A percentile compares a stretch with the other conserved stretches of the same genome.
These are phyloP conservation scores for Pezicula carpinea DNA, from an alignment of 2,329 filamentous ascomycete genomes.

Conservation along the genomic window DNA sequence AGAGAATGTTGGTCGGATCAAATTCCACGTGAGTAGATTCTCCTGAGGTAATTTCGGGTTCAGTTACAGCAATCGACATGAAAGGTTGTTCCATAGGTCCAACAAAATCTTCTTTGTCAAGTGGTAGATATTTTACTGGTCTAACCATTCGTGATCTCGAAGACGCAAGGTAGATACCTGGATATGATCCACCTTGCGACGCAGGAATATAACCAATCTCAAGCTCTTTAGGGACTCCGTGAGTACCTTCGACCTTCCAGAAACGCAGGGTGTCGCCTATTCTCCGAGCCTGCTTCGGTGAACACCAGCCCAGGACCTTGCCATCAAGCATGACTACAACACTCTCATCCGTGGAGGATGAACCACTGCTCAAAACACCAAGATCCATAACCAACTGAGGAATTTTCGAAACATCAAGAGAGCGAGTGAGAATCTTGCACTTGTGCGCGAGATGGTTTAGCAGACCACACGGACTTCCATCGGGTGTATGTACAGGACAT, in stretches of 20 bases:
- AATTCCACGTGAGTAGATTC: slow-evolving; percentile 91
- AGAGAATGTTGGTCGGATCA: slow-evolving; percentile 92
- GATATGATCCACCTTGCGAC: slow-evolving; percentile 89
- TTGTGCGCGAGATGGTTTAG: slow-evolving; percentile 95
- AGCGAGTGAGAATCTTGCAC: slow-evolving; percentile 78
- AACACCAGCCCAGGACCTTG: slow-evolving; percentile 83
- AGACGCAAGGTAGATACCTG: slow-evolving; percentile 90
- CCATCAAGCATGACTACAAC: slow-evolving; percentile 90
- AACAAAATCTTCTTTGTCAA: slow-evolving; percentile 82
- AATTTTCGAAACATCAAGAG: slow-evolving; percentile 69
- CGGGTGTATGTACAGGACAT: slow-evolving; percentile 94
- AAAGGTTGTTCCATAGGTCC: slow-evolving; percentile 95
- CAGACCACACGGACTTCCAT: slow-evolving; percentile 90
- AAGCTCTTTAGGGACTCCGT: slow-evolving; percentile 74
- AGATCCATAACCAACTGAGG: slow-evolving; percentile 72
- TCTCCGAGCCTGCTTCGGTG: slow-evolving; percentile 72
- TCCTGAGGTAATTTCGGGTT: slow-evolving; percentile 80
- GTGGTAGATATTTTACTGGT: slow-evolving; percentile 85
- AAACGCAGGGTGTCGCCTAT: slow-evolving; percentile 85
- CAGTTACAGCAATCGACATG: slow-evolving; percentile 95
- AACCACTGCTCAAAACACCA: slow-evolving; percentile 71
- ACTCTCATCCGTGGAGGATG: slow-evolving; percentile 75
- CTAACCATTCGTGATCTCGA: slow-evolving; percentile 81
- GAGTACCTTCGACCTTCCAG: slow-evolving; percentile 89
- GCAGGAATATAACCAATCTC: slow-evolving; percentile 90